phyloP scores from a whole-genome alignment of 208 protist species.

The Strigomonas galati region DNA sequence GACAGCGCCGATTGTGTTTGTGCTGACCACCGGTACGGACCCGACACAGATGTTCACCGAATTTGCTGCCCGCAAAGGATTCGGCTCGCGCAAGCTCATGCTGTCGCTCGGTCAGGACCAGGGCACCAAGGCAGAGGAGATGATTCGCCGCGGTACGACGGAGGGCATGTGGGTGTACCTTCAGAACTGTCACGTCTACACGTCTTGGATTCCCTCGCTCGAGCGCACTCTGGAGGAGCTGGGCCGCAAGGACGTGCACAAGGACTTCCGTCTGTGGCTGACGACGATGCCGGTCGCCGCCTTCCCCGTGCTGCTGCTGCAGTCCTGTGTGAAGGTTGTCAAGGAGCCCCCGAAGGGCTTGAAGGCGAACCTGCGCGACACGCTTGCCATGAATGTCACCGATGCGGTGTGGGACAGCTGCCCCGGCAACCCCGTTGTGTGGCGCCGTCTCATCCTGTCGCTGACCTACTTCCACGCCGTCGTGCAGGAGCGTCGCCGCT shows the following conservation, averaged over 20 bases:
- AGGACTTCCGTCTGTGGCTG: constrained; percentile 95
- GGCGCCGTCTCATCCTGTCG: constrained; percentile 94
- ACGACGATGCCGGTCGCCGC: constrained; percentile 91
- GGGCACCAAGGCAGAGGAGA: constrained; percentile 88
- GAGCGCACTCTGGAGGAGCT: constrained; percentile 90
- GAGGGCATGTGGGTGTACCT: constrained; percentile 94
- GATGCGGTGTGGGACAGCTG: constrained; percentile 82
- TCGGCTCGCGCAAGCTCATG: constrained; percentile 83
- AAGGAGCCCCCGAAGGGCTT: constrained; percentile 96
- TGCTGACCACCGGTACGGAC: constrained; percentile 93
- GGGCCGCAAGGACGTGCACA: constrained; percentile 65
- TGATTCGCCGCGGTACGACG: constrained; percentile 71
- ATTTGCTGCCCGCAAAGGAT: constrained; percentile 91
- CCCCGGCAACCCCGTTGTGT: constrained; percentile 75
- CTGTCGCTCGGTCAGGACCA: constrained; percentile 96
- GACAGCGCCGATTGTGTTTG: constrained; percentile 93
- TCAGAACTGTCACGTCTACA: constrained; percentile 95
- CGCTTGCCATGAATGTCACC: constrained; percentile 66
- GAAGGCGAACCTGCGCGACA: constrained; percentile 92
- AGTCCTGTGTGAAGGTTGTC: constrained; percentile 95
- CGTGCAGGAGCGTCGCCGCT: constrained; percentile 93
- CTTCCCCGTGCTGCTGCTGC: constrained; percentile 95
- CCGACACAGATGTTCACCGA: constrained; percentile 92
- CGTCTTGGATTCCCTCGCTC: constrained; percentile 93
- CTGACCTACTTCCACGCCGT: constrained; percentile 95